A percentile compares a stretch with the other conserved stretches of the same genome.
Conservation (phyloP, 805 yeast genomes). For the Candida fluviatilis region DNA sequence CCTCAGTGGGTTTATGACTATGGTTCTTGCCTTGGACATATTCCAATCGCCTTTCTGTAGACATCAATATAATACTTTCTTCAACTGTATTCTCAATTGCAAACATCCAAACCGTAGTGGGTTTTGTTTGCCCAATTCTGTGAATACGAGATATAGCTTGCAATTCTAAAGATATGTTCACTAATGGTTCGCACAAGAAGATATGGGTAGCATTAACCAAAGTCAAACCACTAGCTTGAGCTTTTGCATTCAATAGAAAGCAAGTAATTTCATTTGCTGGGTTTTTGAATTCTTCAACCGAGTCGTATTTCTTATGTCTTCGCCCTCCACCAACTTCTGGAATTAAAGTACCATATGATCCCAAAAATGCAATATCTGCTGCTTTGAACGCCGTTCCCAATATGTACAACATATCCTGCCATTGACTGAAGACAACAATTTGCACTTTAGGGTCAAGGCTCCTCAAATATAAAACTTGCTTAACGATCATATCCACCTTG, state of each 20-base stretch:
- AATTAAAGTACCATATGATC: conserved; percentile 43
- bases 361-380: conserved; percentile 54
- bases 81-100: conserved; percentile 82
- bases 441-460: conserved; percentile 60
- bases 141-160: conserved; percentile 93
- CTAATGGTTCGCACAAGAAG: conserved; percentile 86
- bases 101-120: conserved; percentile 91
- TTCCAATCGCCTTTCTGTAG: conserved; percentile 57
- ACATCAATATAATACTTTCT: conserved; percentile 72
- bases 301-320: conserved; percentile 25
- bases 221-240: conserved; percentile 89
- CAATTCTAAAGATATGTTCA: conserved; percentile 79
- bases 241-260: conserved; percentile 76
- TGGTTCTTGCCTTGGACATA: conserved; percentile 22
- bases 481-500: conserved; percentile 78
- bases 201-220: conserved; percentile 91
- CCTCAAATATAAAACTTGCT: conserved; percentile 64
- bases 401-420: conserved; percentile 69
- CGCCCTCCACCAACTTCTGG: conserved; percentile 29
- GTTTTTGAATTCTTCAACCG: conserved; percentile 58
- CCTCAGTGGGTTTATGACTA: conserved; percentile 3
- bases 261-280: conserved; percentile 65
- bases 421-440: conserved; percentile 85
- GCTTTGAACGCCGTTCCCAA: conserved; percentile 61
- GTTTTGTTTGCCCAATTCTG: conserved; percentile 80